Evolutionary conservation across 768 basidiomycete genomes (phyloP).

Genomic region (Mycena kentingensis): DNA sequence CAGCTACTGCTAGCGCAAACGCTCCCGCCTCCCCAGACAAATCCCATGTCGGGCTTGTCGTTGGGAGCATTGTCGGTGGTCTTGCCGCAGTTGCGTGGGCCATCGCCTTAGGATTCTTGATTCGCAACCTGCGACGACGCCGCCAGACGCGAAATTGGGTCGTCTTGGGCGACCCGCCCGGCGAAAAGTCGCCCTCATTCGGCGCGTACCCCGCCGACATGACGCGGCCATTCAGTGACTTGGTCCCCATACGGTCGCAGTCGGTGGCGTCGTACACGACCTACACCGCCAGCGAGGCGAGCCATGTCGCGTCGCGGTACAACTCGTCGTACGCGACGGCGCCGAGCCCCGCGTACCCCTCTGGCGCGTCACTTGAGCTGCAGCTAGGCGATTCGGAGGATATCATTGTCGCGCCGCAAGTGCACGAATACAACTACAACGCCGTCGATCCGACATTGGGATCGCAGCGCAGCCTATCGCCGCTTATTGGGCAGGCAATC

Average conservation of each 20-base stretch:
- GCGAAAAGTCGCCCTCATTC: slow-evolving; percentile 4
- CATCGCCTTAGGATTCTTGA: slow-evolving; percentile 34
- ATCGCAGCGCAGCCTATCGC: not conserved
- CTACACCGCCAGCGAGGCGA: not conserved
- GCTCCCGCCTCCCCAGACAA: slow-evolving; percentile 28
- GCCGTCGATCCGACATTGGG: not conserved
- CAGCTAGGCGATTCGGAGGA: no score
- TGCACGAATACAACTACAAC: not conserved
- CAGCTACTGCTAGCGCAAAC: slow-evolving; percentile 19
- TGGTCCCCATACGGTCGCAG: not conserved
- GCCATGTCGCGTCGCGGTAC: slow-evolving; percentile 19
- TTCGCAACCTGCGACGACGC: slow-evolving; percentile 29
- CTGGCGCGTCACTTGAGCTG: slow-evolving; percentile 28
- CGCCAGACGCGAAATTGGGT: slow-evolving; percentile 28
- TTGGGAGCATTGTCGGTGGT: slow-evolving; percentile 55
- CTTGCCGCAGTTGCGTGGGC: slow-evolving; percentile 37
- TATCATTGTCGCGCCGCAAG: not conserved
- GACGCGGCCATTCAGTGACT: not conserved
- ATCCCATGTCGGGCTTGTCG: slow-evolving; percentile 42
- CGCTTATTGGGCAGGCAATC: not conserved
- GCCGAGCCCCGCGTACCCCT: slow-evolving; percentile 28
- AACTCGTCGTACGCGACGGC: slow-evolving; percentile 33
- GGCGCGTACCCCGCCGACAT: not conserved
- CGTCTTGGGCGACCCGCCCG: slow-evolving; percentile 34
- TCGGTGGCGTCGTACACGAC: not conserved